Evolutionary conservation across 1,139 yeast species (phyloP).

Genomic region (Candida pseudoviswanathii): DNA sequence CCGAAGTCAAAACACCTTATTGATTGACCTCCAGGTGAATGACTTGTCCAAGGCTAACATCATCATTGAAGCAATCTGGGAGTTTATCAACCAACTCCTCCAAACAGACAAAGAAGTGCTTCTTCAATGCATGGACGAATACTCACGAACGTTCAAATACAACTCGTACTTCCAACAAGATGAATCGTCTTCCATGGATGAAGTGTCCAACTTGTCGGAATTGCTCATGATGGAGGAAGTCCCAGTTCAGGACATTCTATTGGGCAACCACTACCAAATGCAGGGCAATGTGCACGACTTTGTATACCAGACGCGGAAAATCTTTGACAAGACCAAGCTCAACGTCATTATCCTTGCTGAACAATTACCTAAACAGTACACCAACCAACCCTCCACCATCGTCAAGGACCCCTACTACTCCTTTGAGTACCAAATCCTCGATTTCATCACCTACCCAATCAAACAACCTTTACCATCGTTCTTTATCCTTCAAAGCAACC

Average conservation of each 20-base stretch:
- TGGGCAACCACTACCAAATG: constrained; percentile 37
- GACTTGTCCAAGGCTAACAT: constrained; percentile 21
- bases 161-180: constrained; percentile 43
- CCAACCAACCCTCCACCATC: neutral
- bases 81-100: constrained; percentile 20
- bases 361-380: neutral
- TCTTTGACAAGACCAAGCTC: constrained; percentile 10
- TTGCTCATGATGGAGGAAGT: constrained; percentile 26
- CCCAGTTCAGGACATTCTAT: constrained; percentile 10
- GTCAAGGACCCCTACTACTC: constrained; percentile 21
- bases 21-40: constrained; percentile 51
- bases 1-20: constrained; percentile 29
- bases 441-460: constrained; percentile 12
- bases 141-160: constrained; percentile 44
- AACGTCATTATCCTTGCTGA: constrained; percentile 14
- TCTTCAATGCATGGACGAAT: constrained; percentile 39
- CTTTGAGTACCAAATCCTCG: constrained; percentile 19
- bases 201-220: constrained; percentile 40
- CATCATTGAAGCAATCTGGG: constrained; percentile 27
- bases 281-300: constrained; percentile 11
- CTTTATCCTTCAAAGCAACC: constrained; percentile 9
- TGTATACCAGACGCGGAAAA: constrained; percentile 6
- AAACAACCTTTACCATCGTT: constrained; percentile 8
- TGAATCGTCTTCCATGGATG: constrained; percentile 40
- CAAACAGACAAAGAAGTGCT: constrained; percentile 6